Evolutionary conservation across 192 early-diverging fungal species (phyloP).

Genomic region (Gamsiella multidivaricata): DNA sequence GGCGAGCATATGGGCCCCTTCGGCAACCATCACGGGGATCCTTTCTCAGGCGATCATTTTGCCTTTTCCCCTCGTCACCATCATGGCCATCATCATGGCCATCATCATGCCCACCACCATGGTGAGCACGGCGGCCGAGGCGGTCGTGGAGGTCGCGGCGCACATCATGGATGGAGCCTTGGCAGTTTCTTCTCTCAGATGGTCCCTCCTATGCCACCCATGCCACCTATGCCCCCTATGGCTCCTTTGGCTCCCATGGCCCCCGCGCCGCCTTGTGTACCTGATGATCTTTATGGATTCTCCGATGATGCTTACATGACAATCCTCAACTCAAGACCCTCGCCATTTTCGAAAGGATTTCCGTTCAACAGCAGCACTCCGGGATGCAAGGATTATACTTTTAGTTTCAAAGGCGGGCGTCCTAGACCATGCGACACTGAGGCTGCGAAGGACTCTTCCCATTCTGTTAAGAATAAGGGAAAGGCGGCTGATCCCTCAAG

Average conservation of each 20-base stretch:
- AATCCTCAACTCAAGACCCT: constrained; percentile 15
- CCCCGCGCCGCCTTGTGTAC: constrained; percentile 1
- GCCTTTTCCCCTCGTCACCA: constrained; percentile 1
- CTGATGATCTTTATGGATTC: not conserved
- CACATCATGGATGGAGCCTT: constrained; percentile 10
- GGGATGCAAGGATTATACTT: constrained; percentile 18
- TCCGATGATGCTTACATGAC: no score
- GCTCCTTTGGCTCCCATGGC: constrained; percentile 36
- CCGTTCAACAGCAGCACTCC: constrained; percentile 20
- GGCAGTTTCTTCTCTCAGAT: not conserved
- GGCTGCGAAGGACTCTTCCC: not conserved
- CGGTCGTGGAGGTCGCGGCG: constrained; percentile 15
- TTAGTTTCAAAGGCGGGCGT: constrained; percentile 21
- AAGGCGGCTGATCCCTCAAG: not conserved
- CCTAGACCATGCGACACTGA: constrained; percentile 23
- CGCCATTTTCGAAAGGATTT: constrained; percentile 32
- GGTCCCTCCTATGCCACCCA: constrained; percentile 20
- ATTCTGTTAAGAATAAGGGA: constrained; percentile 13
- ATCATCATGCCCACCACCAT: constrained; percentile 8
- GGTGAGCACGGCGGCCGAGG: constrained; percentile 7
- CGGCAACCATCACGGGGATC: not conserved
- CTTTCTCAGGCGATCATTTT: constrained; percentile 20
- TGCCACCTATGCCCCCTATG: constrained; percentile 29
- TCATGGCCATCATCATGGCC: constrained; percentile 10
- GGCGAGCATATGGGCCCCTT: not conserved